These are phyloP conservation scores for Pichia pseudocactophila DNA, from an alignment of 805 yeast genomes.

Conservation along the genomic window DNA sequence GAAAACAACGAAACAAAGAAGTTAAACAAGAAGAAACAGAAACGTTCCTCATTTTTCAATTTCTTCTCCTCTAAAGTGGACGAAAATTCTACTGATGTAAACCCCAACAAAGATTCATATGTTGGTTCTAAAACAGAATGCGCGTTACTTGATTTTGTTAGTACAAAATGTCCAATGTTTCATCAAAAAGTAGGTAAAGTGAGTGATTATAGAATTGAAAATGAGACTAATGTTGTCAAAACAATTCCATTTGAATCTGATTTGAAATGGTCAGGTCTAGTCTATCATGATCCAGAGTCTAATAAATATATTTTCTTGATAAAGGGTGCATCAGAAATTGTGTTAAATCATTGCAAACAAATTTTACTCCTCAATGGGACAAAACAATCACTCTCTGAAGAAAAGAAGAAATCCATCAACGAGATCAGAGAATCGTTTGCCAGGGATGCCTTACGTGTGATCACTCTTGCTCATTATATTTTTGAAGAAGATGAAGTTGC, in stretches of 20 bases:
- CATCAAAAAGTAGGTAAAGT: constrained; percentile 28
- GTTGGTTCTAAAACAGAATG: constrained; percentile 94
- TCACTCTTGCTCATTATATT: constrained; percentile 79
- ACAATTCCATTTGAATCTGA: constrained; percentile 85
- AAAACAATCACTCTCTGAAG: neutral
- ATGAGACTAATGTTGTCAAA: constrained; percentile 44
- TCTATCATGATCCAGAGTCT: constrained; percentile 37
- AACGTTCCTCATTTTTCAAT: neutral
- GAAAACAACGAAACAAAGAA: constrained; percentile 11
- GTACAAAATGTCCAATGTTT: constrained; percentile 41
- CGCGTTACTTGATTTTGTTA: constrained; percentile 68
- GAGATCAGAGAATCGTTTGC: constrained; percentile 45
- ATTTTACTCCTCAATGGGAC: constrained; percentile 3
- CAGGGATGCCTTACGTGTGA: constrained; percentile 73
- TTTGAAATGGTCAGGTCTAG: constrained; percentile 86
- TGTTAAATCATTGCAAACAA: constrained; percentile 50
- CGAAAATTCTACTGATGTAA: constrained; percentile 2
- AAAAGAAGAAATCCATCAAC: constrained; percentile 13
- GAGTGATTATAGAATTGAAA: constrained; percentile 34
- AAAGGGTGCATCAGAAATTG: constrained; percentile 94
- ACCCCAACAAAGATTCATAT: constrained; percentile 25
- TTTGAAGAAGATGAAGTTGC: constrained; percentile 24
- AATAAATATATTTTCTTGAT: constrained; percentile 51
- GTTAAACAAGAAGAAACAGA: too few relatives aligned
- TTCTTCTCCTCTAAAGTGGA: neutral